phyloP scores from a whole-genome alignment of 768 basidiomycete genomes.

The Leccinum imitatum region DNA sequence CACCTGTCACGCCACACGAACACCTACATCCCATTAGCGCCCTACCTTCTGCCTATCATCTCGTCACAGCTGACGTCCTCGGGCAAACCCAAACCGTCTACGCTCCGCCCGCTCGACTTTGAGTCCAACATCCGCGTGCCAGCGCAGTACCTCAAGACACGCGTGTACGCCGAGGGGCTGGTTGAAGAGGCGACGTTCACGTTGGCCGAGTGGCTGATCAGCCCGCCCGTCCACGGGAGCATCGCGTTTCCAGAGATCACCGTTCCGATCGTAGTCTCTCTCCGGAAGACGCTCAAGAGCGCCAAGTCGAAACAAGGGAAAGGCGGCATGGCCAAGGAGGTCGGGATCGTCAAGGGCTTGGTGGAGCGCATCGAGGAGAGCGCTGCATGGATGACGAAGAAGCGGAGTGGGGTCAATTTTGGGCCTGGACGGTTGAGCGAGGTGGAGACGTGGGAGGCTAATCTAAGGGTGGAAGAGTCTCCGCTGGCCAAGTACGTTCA shows the following conservation, averaged over 20 bases:
- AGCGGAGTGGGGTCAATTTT: conserved; percentile 69
- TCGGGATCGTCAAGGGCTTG: conserved; percentile 65
- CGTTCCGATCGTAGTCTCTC: conserved; percentile 69
- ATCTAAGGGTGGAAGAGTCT: conserved; percentile 59
- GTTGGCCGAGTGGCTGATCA: conserved; percentile 80
- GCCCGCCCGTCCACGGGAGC: conserved; percentile 68
- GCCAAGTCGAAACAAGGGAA: conserved; percentile 40
- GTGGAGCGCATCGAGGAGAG: conserved; percentile 89
- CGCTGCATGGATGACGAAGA: conserved; percentile 71
- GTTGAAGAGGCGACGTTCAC: conserved; percentile 80
- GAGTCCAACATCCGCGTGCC: conserved; percentile 86
- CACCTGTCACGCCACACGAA: conserved; percentile 81
- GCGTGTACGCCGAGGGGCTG: conserved; percentile 79
- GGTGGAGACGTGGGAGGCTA: conserved; percentile 72
- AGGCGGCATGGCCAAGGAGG: conserved; percentile 50
- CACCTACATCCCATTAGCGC: conserved; percentile 84
- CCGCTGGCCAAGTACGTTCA: conserved; percentile 66
- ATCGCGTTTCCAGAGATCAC: conserved; percentile 93
- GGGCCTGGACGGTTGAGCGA: conserved; percentile 68
- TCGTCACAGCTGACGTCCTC: conserved; percentile 67
- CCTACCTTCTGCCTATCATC: conserved; percentile 85
- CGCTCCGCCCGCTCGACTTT: conserved; percentile 85
- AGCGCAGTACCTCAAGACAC: conserved; percentile 84
- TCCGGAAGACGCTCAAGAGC: conserved; percentile 74
- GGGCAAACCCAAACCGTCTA: conserved; percentile 77